phyloP scores from a whole-genome alignment of 2,329 filamentous ascomycete genomes.

The Ophiostoma fasciatum region DNA sequence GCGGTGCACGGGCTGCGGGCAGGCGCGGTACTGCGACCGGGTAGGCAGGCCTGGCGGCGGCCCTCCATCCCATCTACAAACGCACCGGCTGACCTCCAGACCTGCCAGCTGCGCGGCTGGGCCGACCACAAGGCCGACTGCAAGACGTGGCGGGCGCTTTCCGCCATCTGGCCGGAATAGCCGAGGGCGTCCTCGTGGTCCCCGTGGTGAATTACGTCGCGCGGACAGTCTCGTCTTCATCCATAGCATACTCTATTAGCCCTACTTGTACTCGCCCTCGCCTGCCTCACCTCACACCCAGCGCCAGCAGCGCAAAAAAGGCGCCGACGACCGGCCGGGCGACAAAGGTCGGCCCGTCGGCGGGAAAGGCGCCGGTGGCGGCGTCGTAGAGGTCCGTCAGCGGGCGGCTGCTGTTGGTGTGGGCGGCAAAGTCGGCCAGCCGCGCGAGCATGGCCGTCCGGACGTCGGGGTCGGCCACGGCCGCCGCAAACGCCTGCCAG shows the following conservation, averaged over 20 bases:
- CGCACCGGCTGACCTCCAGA: constrained; percentile 15
- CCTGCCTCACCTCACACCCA: no score
- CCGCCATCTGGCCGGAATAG: no score
- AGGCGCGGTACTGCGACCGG: constrained; percentile 31
- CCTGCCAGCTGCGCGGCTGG: no score
- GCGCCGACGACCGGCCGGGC: constrained; percentile 69
- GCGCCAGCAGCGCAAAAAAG: constrained; percentile 62
- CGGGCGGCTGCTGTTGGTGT: constrained; percentile 53
- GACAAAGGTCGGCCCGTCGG: constrained; percentile 45
- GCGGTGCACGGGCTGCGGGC: constrained; percentile 28
- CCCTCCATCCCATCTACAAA: background rate
- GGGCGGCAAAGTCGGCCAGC: constrained; percentile 60
- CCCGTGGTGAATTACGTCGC: no score
- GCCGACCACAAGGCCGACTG: no score
- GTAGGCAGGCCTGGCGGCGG: constrained; percentile 16
- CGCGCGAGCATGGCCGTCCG: constrained; percentile 50
- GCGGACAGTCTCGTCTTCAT: no score
- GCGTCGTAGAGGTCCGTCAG: constrained; percentile 70
- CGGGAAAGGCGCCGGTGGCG: constrained; percentile 49
- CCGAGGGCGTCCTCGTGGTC: no score
- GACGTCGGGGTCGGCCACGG: constrained; percentile 48
- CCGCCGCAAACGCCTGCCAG: constrained; percentile 78
- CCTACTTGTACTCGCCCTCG: no score
- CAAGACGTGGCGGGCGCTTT: no score
- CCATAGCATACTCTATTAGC: no score